phyloP scores from a whole-genome alignment of 805 yeast genomes.

The Maudiozyma turicensis region DNA sequence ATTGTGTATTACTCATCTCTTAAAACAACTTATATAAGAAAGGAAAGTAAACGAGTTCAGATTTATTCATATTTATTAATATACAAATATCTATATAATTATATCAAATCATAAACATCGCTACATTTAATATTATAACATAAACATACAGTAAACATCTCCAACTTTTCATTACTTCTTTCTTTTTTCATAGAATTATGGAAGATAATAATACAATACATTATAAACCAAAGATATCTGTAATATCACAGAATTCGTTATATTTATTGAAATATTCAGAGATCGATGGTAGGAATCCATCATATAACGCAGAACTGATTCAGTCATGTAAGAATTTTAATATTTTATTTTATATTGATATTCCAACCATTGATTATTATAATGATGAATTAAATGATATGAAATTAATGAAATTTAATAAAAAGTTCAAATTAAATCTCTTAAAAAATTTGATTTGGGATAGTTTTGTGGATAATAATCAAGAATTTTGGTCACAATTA shows the following conservation, averaged over 20 bases:
- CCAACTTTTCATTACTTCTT: not conserved
- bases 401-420: conserved; percentile 22
- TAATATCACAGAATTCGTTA: conserved; percentile 22
- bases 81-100: no score
- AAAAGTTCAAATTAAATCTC: conserved; percentile 22
- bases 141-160: no score
- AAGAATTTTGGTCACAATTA: conserved; percentile 16
- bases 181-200: not conserved
- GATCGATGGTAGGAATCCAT: conserved; percentile 3
- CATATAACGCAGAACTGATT: not conserved
- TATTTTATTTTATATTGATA: conserved; percentile 24
- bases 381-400: conserved; percentile 24
- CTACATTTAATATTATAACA: no score
- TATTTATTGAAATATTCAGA: conserved; percentile 25
- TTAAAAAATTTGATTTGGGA: conserved; percentile 19
- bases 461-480: conserved; percentile 20
- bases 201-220: not conserved
- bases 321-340: conserved; percentile 6
- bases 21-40: no score
- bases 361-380: conserved; percentile 29
- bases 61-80: no score
- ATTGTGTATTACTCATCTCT: no score
- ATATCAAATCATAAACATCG: no score
- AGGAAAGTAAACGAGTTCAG: no score
- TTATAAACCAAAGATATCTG: conserved; percentile 19